phyloP scores from a whole-genome alignment of 2,329 filamentous ascomycete species.

The Macrophomina phaseolina region DNA sequence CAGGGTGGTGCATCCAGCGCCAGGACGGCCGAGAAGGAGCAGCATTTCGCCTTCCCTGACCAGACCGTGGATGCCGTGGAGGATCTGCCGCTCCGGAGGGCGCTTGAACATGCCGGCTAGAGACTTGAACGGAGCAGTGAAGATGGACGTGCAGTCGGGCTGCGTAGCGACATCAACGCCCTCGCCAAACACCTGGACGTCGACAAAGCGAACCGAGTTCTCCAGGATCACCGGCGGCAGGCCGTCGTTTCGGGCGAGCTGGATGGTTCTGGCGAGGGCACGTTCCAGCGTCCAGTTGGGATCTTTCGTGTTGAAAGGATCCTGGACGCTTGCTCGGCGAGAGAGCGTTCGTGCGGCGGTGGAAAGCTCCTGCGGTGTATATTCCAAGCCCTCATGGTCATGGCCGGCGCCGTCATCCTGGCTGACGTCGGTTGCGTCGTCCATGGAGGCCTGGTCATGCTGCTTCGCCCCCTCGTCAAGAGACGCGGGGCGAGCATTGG shows the following conservation, averaged over 20 bases:
- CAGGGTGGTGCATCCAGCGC: conserved; percentile 64
- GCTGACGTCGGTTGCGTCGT: neutral
- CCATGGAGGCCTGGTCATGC: neutral
- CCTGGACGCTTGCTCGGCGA: neutral
- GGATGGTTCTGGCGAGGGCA: conserved; percentile 13
- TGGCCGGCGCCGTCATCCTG: neutral
- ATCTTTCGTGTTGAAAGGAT: conserved; percentile 19
- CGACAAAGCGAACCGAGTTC: conserved; percentile 7
- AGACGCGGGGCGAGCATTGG: neutral
- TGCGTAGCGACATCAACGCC: neutral
- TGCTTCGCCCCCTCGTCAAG: neutral
- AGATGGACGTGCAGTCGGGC: conserved; percentile 15
- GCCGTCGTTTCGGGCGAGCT: neutral
- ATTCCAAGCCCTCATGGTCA: neutral
- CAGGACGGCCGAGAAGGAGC: conserved; percentile 47
- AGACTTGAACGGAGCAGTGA: neutral
- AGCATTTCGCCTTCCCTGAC: conserved; percentile 52
- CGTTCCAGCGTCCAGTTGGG: conserved; percentile 22
- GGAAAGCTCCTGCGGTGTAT: neutral
- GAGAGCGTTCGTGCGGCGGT: neutral
- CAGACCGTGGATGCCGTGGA: conserved; percentile 55
- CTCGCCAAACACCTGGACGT: conserved; percentile 15
- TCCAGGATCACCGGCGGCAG: neutral
- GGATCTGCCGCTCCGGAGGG: conserved; percentile 44
- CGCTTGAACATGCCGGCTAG: neutral